Base-by-base conservation (phyloP, 1,139 yeast genomes). In the Geotrichum carabidarum region DNA sequence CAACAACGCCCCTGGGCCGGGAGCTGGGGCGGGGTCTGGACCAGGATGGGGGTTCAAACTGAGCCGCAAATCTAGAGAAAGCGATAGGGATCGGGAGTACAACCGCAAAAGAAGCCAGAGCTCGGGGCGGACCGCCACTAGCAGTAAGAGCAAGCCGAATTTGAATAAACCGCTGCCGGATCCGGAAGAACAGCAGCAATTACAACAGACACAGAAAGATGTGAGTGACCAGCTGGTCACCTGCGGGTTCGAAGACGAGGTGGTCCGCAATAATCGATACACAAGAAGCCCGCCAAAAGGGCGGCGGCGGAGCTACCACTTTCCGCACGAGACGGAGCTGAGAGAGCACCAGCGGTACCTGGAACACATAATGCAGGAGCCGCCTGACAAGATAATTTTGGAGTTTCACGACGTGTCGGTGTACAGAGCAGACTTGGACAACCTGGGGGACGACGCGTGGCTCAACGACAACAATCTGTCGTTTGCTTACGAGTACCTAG, bases 401-500 rank as follows among this genome's bases (percentile, higher is more conserved):
- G 68, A 71, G 46, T 69, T 71, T 58, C 71, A 72, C 48, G 79
- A 76, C 58, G 71, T 76, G 5, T 70, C 79, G 0, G 68, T 79
- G 1, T 77, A 75, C 59, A 68, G 71, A 45, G 74, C 73, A 44
- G 85, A 81, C 62, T 57, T 80, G 17, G 69, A 62, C 53, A 78
- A 74, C 61, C 66, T 76, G 40, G 66, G 67, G 51, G 74, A 74
- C 48, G 86, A 80, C 34, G 85, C 83, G 63, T 86, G 94, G 94
- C 70, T 86, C 35, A 83, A 82, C 62, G 94, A 86, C 63, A 84
- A 83, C 63, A 81, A 83, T 59, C 78, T 86, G 40, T 74, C 86
- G 0, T 79, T 85, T 57, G 69, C 83, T 27, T 85, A 77, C 66
- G 90, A 84, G 65, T 74, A 78, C 59, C 68, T 86, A n/a, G 77